phyloP scores from a whole-genome alignment of 805 yeast genomes.

The Starmerella apicola region DNA sequence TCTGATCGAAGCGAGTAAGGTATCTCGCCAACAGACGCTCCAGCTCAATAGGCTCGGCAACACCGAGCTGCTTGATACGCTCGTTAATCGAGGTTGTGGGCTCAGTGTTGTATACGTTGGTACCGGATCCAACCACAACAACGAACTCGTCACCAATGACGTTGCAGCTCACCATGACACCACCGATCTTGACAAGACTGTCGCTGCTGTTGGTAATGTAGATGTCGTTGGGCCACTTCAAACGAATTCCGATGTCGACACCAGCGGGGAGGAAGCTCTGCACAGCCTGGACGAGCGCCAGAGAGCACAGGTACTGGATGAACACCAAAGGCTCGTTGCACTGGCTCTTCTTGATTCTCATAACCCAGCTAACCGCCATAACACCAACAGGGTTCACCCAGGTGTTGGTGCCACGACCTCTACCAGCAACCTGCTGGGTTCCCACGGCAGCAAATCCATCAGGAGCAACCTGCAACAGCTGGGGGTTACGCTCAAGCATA shows the following conservation, averaged over 20 bases:
- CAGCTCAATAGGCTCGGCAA: slow-evolving; percentile 34
- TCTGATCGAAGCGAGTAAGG: slow-evolving; percentile 50
- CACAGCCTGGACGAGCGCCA: slow-evolving; percentile 75
- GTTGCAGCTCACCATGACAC: slow-evolving; percentile 72
- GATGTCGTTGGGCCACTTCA: slow-evolving; percentile 97
- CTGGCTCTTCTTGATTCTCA: slow-evolving; percentile 42
- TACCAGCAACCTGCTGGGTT: slow-evolving; percentile 75
- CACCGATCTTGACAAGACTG: slow-evolving; percentile 60
- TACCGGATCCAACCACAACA: slow-evolving; percentile 74
- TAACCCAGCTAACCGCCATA: slow-evolving; percentile 62
- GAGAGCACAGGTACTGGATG: slow-evolving; percentile 69
- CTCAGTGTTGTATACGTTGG: slow-evolving; percentile 70
- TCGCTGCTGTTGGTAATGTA: slow-evolving; percentile 41
- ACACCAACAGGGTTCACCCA: slow-evolving; percentile 96
- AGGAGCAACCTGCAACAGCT: slow-evolving; percentile 48
- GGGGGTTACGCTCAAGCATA: slow-evolving; percentile 59
- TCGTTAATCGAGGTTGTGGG: slow-evolving; percentile 84
- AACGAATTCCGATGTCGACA: slow-evolving; percentile 60
- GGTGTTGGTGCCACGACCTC: slow-evolving; percentile 88
- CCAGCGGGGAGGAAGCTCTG: slow-evolving; percentile 52
- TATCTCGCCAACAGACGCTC: slow-evolving; percentile 55
- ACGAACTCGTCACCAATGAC: slow-evolving; percentile 47
- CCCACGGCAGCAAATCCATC: slow-evolving; percentile 59
- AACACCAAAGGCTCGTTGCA: slow-evolving; percentile 57
- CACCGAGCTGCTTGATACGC: slow-evolving; percentile 52